Percentiles rank a stretch among this genome's conserved stretches.
phyloP scores from a whole-genome alignment of 2,329 filamentous ascomycete genomes.

The Fusarium begoniae region DNA sequence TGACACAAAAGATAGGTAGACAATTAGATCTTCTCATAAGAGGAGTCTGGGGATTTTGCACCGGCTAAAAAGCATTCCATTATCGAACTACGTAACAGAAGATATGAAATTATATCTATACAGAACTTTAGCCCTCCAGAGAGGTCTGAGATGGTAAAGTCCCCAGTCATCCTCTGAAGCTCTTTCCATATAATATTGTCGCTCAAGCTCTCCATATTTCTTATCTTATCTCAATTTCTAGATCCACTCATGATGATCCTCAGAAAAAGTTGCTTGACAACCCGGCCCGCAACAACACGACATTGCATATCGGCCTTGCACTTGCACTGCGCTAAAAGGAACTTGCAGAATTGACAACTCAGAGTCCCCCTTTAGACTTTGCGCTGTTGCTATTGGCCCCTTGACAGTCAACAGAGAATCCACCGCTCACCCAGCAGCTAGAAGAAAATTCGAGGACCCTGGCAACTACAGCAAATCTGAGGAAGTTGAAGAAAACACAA shows the following conservation, averaged over 20 bases:
- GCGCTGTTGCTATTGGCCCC: conserved; percentile 13
- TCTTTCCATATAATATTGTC: conserved; percentile 34
- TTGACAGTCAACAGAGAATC: conserved; percentile 18
- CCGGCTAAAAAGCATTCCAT: rapidly evolving
- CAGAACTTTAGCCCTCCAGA: not conserved
- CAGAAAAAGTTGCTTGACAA: conserved; percentile 41
- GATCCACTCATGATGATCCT: conserved; percentile 37
- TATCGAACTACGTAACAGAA: not conserved
- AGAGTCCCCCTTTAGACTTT: conserved; percentile 13
- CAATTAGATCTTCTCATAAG: not conserved
- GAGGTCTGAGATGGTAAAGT: not conserved
- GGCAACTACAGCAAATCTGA: conserved; percentile 34
- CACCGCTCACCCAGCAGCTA: conserved; percentile 22
- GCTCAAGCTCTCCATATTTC: conserved; percentile 3
- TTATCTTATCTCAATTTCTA: conserved; percentile 29
- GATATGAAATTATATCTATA: no score
- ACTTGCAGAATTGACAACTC: conserved; percentile 36
- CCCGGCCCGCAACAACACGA: conserved; percentile 34
- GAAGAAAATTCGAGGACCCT: conserved; percentile 35
- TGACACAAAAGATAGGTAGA: not conserved
- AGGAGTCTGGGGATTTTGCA: not conserved
- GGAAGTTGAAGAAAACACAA: conserved; percentile 24
- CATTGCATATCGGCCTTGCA: conserved; percentile 36
- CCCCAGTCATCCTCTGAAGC: not conserved
- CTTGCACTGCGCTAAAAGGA: conserved; percentile 28